phyloP scores from a whole-genome alignment of 2,329 filamentous ascomycete species.

The Aquanectria penicillioides region DNA sequence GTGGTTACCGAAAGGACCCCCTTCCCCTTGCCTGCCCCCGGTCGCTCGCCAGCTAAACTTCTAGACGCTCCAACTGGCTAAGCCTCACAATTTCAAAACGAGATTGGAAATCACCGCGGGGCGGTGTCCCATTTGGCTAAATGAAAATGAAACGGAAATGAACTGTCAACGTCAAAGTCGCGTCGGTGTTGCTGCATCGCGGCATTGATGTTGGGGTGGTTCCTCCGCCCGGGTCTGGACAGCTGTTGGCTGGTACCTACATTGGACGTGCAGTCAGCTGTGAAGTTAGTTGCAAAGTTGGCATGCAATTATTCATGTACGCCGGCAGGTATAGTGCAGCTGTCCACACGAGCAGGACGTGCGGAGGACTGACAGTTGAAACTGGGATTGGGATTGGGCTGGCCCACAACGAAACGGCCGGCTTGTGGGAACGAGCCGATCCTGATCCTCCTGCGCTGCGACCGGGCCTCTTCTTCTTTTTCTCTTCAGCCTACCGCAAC shows the following conservation, averaged over 20 bases:
- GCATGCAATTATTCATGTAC: too few species aligned
- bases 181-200: neutral
- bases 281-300: neutral
- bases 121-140: neutral
- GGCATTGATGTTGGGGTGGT: neutral
- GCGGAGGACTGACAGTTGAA: too few species aligned
- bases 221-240: too few species aligned
- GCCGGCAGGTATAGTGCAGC: too few species aligned
- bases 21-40: too few species aligned
- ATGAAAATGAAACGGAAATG: conserved; percentile 1
- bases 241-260: conserved; percentile 6
- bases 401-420: conserved; percentile 5
- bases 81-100: neutral
- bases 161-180: too few species aligned
- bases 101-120: neutral
- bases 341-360: too few species aligned
- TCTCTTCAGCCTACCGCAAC: too few species aligned
- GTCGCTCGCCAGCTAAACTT: neutral
- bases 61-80: neutral
- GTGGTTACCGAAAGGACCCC: neutral
- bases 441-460: conserved; percentile 7
- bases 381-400: neutral
- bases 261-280: neutral
- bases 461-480: neutral
- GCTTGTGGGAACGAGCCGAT: conserved; percentile 10